These are phyloP conservation scores for Globisporangium canariense DNA, from an alignment of 352 stramenopile species.

Conservation along the genomic window DNA sequence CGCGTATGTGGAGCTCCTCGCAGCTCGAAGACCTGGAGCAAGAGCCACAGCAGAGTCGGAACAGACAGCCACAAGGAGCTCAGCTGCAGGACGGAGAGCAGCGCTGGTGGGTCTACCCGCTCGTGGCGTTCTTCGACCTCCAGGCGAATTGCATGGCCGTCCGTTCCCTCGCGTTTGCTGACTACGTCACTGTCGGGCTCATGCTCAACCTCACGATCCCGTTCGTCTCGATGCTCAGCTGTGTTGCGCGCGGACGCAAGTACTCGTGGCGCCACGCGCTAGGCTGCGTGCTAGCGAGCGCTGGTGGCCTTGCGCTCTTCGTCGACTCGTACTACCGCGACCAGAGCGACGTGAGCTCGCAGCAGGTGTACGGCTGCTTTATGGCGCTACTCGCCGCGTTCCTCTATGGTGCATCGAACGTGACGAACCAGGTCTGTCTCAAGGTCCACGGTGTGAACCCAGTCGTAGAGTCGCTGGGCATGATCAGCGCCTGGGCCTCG, in stretches of 20 bases:
- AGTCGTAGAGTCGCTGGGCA: conserved; percentile 29
- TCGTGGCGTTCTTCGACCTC: conserved; percentile 39
- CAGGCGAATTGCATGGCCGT: conserved; percentile 38
- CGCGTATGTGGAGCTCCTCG: neutral
- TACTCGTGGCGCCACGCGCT: conserved; percentile 30
- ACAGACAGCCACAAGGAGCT: neutral
- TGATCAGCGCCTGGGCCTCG: conserved; percentile 28
- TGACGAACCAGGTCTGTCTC: conserved; percentile 38
- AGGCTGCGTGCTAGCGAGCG: conserved; percentile 23
- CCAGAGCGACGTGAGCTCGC: conserved; percentile 12
- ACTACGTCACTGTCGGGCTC: conserved; percentile 31
- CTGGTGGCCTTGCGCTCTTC: conserved; percentile 27
- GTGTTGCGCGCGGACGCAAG: conserved; percentile 18
- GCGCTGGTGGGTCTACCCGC: conserved; percentile 39
- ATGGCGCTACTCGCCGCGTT: conserved; percentile 28
- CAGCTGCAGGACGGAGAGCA: neutral
- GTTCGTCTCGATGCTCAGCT: conserved; percentile 37
- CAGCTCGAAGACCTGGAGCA: neutral
- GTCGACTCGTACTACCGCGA: conserved; percentile 20
- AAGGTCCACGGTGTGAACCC: conserved; percentile 20
- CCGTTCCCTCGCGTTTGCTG: conserved; percentile 27
- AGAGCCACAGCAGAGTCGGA: neutral
- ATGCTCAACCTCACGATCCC: conserved; percentile 46
- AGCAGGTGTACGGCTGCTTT: conserved; percentile 32
- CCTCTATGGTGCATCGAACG: conserved; percentile 36